Evolutionary conservation across 441 rosid species (phyloP), one percentile per base, ranked within the genome.

Genomic region (Corymbia calophylla): DNA sequence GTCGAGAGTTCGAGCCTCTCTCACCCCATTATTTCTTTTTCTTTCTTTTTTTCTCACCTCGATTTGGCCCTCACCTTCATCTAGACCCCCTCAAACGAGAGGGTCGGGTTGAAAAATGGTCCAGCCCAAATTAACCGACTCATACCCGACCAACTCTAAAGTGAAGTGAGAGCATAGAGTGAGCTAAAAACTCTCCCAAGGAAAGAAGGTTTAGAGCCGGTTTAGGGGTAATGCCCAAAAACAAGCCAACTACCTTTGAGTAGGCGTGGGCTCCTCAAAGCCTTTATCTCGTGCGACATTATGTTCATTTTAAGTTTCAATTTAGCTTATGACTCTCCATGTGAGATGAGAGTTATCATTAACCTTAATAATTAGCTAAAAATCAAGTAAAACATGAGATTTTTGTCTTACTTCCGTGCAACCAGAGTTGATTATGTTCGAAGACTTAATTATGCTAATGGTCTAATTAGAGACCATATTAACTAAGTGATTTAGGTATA

Each of bases 1-100:
- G 97, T 97, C 97, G 97, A 95, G 98, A 95, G 99, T 95, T 97
- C 95, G 95, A 95, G 95, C 95, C 95, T 95, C 97, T 96, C 98
- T 94, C 98, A 93, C 96, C 97, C 97, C 98, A 94, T 73, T 9
- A 11, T 6, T 17, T 66, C 5, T 10, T 58, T 4, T 53, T 53
- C 5, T 16, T 53, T 62, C 5, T 60, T 27, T 23, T 25, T 25
- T 27, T 11, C 15, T 58, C 64, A 58, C 64, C 3, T 25, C 27
- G 27, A 58, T 58, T 25, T 1, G 7, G 35, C 19, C 1, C 32
- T 64, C 35, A 2, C 35, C 32, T 29, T 3, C 35, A 29, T 29
- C 32, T 16, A 14, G 1, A 55, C 60, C 60, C 60, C 60, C 60
- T 21, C 27, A 0, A 55, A 55, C 8, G 9, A 55, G 11, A 19